Percentiles rank a stretch among this genome's conserved stretches.
phyloP scores from a whole-genome alignment of 495 filamentous ascomycete genomes.

The Cladorrhinum samala region DNA sequence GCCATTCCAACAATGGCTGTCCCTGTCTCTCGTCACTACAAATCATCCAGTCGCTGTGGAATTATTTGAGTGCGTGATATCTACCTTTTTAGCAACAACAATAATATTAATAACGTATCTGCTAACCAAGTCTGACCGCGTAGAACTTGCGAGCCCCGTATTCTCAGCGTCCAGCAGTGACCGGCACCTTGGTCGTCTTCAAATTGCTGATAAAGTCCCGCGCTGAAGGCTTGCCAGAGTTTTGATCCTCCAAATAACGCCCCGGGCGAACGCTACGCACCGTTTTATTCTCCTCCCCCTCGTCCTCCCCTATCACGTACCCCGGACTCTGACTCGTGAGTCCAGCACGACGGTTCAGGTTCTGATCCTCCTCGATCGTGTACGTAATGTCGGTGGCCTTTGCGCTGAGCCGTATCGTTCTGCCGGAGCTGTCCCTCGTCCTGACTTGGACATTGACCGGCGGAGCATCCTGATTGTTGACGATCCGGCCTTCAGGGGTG shows the following conservation, averaged over 20 bases:
- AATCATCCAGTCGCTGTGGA: too few species aligned
- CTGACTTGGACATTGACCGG: neutral
- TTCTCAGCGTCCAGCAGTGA: neutral
- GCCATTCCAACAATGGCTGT: too few species aligned
- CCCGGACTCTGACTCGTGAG: neutral
- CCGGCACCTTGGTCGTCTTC: neutral
- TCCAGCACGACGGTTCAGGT: neutral
- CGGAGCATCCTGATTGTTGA: neutral
- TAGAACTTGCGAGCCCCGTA: too few species aligned
- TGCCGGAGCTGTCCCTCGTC: neutral
- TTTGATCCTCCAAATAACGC: neutral
- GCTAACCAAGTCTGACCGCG: too few species aligned
- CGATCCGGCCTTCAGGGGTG: too few species aligned
- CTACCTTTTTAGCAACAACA: too few species aligned
- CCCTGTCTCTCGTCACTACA: too few species aligned
- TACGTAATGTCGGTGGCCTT: neutral
- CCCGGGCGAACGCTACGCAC: neutral
- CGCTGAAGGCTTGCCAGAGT: neutral
- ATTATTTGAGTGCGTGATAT: too few species aligned
- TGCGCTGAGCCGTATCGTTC: neutral
- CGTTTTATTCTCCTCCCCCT: neutral
- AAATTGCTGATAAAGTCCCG: neutral
- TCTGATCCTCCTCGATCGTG: too few species aligned
- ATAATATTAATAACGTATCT: too few species aligned
- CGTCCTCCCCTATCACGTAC: neutral